Conservation (phyloP, 2,329 filamentous ascomycete species). For the Exophiala aquamarina region DNA sequence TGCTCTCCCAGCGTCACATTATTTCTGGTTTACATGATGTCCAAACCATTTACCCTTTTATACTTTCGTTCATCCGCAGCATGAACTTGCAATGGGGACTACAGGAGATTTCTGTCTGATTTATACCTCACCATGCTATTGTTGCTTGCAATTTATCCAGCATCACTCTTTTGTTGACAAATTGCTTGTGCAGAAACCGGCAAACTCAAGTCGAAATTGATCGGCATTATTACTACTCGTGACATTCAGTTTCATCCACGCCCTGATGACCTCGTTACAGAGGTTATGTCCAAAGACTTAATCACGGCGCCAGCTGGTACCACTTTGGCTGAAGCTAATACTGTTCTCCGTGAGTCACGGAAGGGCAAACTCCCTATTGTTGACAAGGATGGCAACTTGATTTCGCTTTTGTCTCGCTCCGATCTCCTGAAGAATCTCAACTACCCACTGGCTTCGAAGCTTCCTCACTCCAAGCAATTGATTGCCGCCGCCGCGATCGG, state of each 20-base stretch:
- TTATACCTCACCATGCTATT: slow-evolving; percentile 25
- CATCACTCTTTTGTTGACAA: slow-evolving; percentile 18
- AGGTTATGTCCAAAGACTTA: slow-evolving; percentile 94
- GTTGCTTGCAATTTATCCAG: slow-evolving; percentile 5
- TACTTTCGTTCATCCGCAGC: slow-evolving; percentile 99
- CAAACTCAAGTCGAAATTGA: slow-evolving; percentile 88
- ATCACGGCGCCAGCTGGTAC: slow-evolving; percentile 84
- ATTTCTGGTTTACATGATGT: slow-evolving; percentile 62
- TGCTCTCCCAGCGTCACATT: slow-evolving; percentile 44
- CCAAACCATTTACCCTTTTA: slow-evolving; percentile 66
- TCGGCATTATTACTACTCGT: slow-evolving; percentile 96
- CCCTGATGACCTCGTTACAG: slow-evolving; percentile 68
- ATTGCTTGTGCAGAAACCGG: slow-evolving; percentile 68
- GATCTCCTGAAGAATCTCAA: slow-evolving; percentile 98
- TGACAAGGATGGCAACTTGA: slow-evolving; percentile 77
- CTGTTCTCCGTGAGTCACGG: slow-evolving; percentile 89
- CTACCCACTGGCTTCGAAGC: slow-evolving; percentile 94
- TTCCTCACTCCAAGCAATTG: slow-evolving; percentile 95
- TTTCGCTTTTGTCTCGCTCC: slow-evolving; percentile 89
- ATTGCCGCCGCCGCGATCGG: slow-evolving; percentile 94
- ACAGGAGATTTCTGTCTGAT: slow-evolving; percentile 71
- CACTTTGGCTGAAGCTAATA: slow-evolving; percentile 83
- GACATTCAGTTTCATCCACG: slow-evolving; percentile 96
- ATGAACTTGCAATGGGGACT: slow-evolving; percentile 84
- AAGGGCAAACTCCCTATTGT: slow-evolving; percentile 98